Conservation (phyloP, 257 asterid genomes). For the Cinchona pubescens region DNA sequence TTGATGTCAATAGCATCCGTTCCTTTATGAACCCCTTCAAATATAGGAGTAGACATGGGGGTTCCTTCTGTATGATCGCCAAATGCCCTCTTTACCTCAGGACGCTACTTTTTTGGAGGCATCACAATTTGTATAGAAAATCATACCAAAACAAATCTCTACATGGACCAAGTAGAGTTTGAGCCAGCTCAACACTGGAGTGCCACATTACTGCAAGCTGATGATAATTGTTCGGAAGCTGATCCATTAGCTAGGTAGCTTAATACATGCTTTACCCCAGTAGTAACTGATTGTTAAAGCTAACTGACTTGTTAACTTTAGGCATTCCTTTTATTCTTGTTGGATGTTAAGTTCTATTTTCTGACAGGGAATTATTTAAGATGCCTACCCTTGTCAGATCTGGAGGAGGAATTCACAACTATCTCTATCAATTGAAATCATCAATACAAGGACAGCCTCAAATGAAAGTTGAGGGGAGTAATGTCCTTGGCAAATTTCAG, state of each 20-base stretch:
- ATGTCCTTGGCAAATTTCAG: constrained; percentile 92
- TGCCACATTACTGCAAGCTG: constrained; percentile 60
- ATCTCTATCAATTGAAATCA: constrained; percentile 74
- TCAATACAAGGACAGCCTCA: constrained; percentile 59
- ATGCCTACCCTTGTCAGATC: constrained; percentile 78
- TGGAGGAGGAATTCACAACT: constrained; percentile 88
- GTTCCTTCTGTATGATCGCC: background rate
- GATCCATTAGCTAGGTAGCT: constrained; percentile 49
- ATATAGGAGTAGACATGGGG: background rate
- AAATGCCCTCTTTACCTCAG: constrained; percentile 44
- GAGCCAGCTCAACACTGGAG: constrained; percentile 91
- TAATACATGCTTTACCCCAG: constrained; percentile 6
- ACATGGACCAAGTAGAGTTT: constrained; percentile 98
- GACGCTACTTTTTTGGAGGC: constrained; percentile 87
- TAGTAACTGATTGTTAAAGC: background rate
- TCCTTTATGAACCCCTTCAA: background rate
- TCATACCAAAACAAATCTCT: constrained; percentile 91
- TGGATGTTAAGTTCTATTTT: constrained; percentile 12
- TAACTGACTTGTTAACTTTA: background rate
- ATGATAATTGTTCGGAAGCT: constrained; percentile 43
- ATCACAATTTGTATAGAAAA: constrained; percentile 93
- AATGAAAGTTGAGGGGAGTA: constrained; percentile 77
- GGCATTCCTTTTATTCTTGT: constrained; percentile 2
- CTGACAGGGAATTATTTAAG: constrained; percentile 63
- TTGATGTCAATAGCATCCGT: background rate